Evolutionary conservation across 129 eudicot genomes (phyloP).

Genomic region (Erigeron canadensis): DNA sequence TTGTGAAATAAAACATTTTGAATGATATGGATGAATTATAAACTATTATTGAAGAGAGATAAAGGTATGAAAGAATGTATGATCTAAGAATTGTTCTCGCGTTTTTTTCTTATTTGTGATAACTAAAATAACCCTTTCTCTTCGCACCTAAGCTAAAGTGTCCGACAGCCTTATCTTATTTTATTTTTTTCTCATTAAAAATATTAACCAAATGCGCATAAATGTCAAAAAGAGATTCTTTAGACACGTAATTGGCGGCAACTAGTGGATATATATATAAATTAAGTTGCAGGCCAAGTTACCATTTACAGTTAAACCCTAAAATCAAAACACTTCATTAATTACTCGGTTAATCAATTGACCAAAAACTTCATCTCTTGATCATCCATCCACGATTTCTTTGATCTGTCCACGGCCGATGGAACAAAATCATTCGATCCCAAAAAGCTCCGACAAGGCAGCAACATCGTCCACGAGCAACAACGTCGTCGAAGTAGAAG

Average conservation of each 20-base stretch:
- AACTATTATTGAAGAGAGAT: too few species aligned
- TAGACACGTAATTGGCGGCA: constrained; percentile 20
- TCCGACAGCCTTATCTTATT: too few species aligned
- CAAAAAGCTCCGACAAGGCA: constrained; percentile 27
- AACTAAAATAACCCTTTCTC: too few species aligned
- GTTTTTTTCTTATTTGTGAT: too few species aligned
- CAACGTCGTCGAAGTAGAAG: constrained; percentile 9
- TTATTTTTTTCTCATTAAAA: too few species aligned
- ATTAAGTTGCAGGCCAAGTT: constrained; percentile 29
- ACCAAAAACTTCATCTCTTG: constrained; percentile 22
- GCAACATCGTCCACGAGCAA: constrained; percentile 3
- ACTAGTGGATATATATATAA: constrained; percentile 15
- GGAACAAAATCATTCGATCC: constrained; percentile 19
- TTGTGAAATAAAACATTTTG: too few species aligned
- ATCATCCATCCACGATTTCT: constrained; percentile 3
- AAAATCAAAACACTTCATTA: background rate
- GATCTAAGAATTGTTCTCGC: too few species aligned
- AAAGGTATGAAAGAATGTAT: too few species aligned
- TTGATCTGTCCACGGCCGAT: constrained; percentile 14
- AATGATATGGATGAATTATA: too few species aligned
- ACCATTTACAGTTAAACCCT: constrained; percentile 17
- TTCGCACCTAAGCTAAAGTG: too few species aligned
- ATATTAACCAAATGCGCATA: too few species aligned
- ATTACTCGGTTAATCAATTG: too few species aligned
- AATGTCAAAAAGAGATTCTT: constrained; percentile 11